Evolutionary conservation across 2,329 filamentous ascomycete genomes (phyloP).

Genomic region (Pyrenochaeta sp.): DNA sequence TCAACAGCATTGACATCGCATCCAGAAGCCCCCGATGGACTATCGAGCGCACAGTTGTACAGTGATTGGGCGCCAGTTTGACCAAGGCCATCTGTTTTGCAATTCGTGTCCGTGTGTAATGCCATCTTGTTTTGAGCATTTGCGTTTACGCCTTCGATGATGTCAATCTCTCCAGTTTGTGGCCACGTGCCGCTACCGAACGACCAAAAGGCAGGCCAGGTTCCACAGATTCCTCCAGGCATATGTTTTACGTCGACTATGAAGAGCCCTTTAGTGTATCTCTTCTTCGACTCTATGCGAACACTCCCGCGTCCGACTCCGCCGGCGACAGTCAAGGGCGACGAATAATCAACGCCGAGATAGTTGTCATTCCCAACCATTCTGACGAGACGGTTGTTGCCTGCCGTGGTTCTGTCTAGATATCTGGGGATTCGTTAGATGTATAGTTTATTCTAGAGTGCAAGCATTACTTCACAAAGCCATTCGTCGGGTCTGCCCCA

Average conservation of each 20-base stretch:
- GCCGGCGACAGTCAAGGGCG: constrained; percentile 52
- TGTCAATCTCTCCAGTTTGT: constrained; percentile 43
- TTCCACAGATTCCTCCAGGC: constrained; percentile 38
- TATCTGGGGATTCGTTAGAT: no score
- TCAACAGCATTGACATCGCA: constrained; percentile 51
- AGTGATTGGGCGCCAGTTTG: not conserved
- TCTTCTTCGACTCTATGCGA: constrained; percentile 39
- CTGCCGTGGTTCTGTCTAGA: no score
- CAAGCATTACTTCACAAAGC: constrained; percentile 39
- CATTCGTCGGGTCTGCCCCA: constrained; percentile 35
- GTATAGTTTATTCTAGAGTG: constrained; percentile 18
- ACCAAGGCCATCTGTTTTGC: constrained; percentile 26
- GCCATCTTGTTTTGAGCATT: constrained; percentile 36
- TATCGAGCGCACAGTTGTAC: constrained; percentile 53
- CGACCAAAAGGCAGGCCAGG: constrained; percentile 47
- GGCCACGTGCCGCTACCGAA: constrained; percentile 43
- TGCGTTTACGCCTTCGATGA: constrained; percentile 47
- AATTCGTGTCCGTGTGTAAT: constrained; percentile 40
- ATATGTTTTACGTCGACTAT: constrained; percentile 47
- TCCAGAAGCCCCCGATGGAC: constrained; percentile 54
- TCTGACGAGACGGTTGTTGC: no score
- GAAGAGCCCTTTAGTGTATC: constrained; percentile 40
- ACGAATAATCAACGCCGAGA: constrained; percentile 40
- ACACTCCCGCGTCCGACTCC: constrained; percentile 39
- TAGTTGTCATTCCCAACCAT: no score